These are phyloP conservation scores for Colletotrichum kahawae DNA, from an alignment of 2,329 filamentous ascomycete genomes.

Conservation along the genomic window DNA sequence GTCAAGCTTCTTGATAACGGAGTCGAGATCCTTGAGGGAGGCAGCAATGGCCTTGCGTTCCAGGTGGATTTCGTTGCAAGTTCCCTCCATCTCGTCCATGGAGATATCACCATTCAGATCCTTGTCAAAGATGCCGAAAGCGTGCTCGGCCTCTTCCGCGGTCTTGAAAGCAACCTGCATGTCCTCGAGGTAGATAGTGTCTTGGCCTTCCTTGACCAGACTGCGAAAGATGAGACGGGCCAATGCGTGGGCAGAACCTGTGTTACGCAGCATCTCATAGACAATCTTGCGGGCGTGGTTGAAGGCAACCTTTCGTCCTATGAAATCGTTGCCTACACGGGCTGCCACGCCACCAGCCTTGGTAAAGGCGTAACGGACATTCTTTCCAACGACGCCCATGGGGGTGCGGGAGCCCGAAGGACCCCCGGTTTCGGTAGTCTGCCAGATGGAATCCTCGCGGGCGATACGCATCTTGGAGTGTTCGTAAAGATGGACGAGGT, in stretches of 20 bases:
- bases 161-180: conserved; percentile 79
- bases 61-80: conserved; percentile 91
- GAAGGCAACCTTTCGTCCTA: conserved; percentile 73
- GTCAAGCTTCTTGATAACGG: conserved; percentile 88
- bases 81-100: conserved; percentile 91
- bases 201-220: conserved; percentile 74
- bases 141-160: conserved; percentile 84
- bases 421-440: conserved; percentile 36
- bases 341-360: conserved; percentile 87
- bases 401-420: conserved; percentile 75
- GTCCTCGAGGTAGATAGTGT: conserved; percentile 80
- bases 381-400: conserved; percentile 73
- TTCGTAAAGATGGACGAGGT: conserved; percentile 62
- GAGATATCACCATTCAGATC: conserved; percentile 97
- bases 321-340: conserved; percentile 89
- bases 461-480: conserved; percentile 79
- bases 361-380: conserved; percentile 75
- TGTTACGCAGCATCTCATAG: conserved; percentile 74
- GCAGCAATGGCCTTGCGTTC: conserved; percentile 96
- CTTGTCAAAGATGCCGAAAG: conserved; percentile 93
- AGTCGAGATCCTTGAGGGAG: conserved; percentile 92
- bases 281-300: conserved; percentile 87
- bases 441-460: conserved; percentile 55
- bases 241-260: conserved; percentile 78
- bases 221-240: conserved; percentile 89